Base-by-base conservation (phyloP, 345 rosid genomes). In the Citrus glauca region DNA sequence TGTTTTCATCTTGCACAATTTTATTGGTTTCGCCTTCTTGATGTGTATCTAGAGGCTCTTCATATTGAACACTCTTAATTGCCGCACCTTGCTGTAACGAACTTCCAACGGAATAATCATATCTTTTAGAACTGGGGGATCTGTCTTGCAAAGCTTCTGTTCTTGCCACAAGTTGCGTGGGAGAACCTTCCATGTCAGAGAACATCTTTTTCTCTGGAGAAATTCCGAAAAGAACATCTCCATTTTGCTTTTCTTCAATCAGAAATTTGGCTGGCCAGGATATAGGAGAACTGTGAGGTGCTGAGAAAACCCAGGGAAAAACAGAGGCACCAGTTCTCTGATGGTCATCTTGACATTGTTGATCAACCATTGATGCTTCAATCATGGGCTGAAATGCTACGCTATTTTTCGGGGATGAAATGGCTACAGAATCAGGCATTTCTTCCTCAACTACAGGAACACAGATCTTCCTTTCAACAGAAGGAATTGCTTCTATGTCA, bases 401-500 rank as follows among this genome's bases (percentile, higher is more conserved):
- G 69, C 78, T 70, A 72, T 78, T 75, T 73, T 84, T 91, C 17
- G 85, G 87, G 70, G 88, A 83, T 65, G 85, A 62, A 77, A 75
- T 38, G 77, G 79, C 77, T 78, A 59, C 72, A 81, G 81, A 79
- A 75, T 86, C 86, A 7, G 83, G 66, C 88, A 88, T 86, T 85
- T 88, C 88, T 72, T 81, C 85, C 81, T 86, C 86, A 77, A 55
- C 81, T 63, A 77, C 83, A 80, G 32, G 77, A 72, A 59, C 10
- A 35, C 84, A 79, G 48, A 71, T 83, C 76, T 82, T 87, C 75
- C 80, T 81, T 76, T 78, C 78, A 79, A 77, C 81, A 78, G 85
- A 76, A 78, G 65, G 82, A 71, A 76, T 59, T 77, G 69, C 75
- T 77, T 79, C 82, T 62, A 38, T 59, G 33, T 80, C 85, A 77